These are phyloP conservation scores for Bipolaris bicolor DNA, from an alignment of 2,329 filamentous ascomycete genomes.

Conservation along the genomic window DNA sequence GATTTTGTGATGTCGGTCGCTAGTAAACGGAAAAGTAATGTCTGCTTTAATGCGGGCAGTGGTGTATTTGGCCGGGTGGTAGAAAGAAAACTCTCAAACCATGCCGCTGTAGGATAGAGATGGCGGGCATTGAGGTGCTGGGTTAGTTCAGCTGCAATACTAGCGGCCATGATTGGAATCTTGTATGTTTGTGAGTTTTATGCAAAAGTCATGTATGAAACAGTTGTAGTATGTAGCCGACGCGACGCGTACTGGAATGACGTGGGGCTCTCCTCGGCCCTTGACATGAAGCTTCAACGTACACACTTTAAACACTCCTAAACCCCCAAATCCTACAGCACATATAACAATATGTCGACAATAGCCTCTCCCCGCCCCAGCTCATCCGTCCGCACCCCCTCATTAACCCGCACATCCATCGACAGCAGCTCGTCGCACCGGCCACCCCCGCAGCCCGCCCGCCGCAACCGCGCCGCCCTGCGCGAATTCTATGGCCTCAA, in stretches of 20 bases:
- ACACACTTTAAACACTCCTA: not conserved
- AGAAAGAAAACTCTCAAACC: constrained; percentile 68
- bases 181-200: not conserved
- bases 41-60: constrained; percentile 74
- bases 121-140: constrained; percentile 63
- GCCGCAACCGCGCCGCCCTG: constrained; percentile 81
- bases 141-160: constrained; percentile 49
- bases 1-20: constrained; percentile 75
- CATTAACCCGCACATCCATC: constrained; percentile 79
- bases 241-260: constrained; percentile 36
- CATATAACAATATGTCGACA: constrained; percentile 58
- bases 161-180: constrained; percentile 32
- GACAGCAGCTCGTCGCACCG: constrained; percentile 35
- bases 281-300: constrained; percentile 17
- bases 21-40: constrained; percentile 80
- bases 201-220: not conserved
- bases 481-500: constrained; percentile 94
- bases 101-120: constrained; percentile 63
- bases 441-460: constrained; percentile 52
- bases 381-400: constrained; percentile 68
- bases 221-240: constrained; percentile 8
- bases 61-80: constrained; percentile 63
- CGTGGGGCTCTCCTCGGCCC: constrained; percentile 34
- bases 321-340: not conserved
- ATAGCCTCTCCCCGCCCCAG: constrained; percentile 65